Evolutionary conservation across 2,329 filamentous ascomycete species (phyloP).

Genomic region (Aureobasidium subglaciale): DNA sequence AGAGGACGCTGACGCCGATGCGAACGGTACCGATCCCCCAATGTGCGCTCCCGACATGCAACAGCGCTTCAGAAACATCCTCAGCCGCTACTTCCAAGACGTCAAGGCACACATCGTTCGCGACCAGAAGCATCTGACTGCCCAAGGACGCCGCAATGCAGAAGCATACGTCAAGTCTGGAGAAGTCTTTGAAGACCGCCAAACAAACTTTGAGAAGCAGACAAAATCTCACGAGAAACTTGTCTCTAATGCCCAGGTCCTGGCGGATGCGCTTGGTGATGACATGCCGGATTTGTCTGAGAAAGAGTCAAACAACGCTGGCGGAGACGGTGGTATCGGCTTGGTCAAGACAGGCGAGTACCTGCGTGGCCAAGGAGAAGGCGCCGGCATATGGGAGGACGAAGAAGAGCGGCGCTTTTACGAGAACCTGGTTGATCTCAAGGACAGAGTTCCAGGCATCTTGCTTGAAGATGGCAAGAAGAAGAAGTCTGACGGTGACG

Average conservation of each 20-base stretch:
- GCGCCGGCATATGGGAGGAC: conserved; percentile 95
- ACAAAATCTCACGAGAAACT: conserved; percentile 88
- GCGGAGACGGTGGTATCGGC: conserved; percentile 72
- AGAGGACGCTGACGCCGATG: conserved; percentile 46
- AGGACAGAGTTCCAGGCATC: conserved; percentile 90
- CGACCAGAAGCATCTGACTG: conserved; percentile 84
- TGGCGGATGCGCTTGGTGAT: conserved; percentile 78
- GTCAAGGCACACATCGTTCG: conserved; percentile 80
- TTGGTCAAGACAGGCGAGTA: conserved; percentile 93
- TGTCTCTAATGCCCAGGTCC: conserved; percentile 78
- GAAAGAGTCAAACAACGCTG: conserved; percentile 61
- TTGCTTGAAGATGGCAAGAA: conserved; percentile 91
- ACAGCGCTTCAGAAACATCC: conserved; percentile 76
- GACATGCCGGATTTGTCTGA: conserved; percentile 94
- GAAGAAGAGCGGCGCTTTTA: conserved; percentile 98
- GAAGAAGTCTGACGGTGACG: conserved; percentile 77
- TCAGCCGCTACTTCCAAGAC: conserved; percentile 85
- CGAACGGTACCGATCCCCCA: conserved; percentile 55
- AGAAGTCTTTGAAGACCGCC: conserved; percentile 95
- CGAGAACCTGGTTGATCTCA: conserved; percentile 90
- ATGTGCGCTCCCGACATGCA: conserved; percentile 71
- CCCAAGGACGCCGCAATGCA: conserved; percentile 87
- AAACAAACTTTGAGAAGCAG: conserved; percentile 91
- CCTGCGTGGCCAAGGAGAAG: conserved; percentile 79
- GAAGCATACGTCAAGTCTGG: conserved; percentile 98